These are phyloP conservation scores for Trichoderma gamsii DNA, from an alignment of 495 filamentous ascomycete genomes.

Conservation along the genomic window DNA sequence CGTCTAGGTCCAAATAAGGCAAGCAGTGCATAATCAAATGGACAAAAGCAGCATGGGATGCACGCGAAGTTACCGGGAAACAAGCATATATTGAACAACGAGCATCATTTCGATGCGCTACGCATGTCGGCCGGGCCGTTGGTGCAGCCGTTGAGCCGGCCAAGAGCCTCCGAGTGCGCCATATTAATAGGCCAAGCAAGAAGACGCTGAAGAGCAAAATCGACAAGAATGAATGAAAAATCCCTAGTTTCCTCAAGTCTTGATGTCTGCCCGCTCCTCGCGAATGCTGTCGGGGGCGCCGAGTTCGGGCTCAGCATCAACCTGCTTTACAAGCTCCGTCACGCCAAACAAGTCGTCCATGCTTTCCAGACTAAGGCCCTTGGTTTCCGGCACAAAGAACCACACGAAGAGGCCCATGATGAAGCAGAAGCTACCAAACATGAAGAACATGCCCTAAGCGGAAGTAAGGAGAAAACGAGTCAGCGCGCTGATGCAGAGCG, in stretches of 20 bases:
- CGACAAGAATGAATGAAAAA: not conserved
- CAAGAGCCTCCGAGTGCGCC: not conserved
- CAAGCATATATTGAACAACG: not conserved
- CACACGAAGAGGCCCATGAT: conserved; percentile 72
- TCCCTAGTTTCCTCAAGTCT: not conserved
- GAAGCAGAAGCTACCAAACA: conserved; percentile 52
- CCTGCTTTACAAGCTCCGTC: conserved; percentile 21
- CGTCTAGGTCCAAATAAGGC: too few relatives aligned
- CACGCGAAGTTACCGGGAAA: not conserved
- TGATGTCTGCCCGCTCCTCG: conserved; percentile 6
- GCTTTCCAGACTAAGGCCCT: conserved; percentile 41
- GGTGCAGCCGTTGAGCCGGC: not conserved
- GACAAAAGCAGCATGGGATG: not conserved
- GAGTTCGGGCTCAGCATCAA: conserved; percentile 16
- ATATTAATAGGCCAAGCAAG: not conserved
- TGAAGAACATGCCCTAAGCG: conserved; percentile 52
- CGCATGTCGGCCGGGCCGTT: not conserved
- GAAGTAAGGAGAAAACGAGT: conserved; percentile 43
- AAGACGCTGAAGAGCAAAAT: not conserved
- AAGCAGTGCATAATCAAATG: not conserved
- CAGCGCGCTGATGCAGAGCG: not conserved
- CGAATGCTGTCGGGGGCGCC: conserved; percentile 14
- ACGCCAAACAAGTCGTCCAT: conserved; percentile 49
- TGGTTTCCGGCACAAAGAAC: conserved; percentile 56
- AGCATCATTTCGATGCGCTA: not conserved